Percentiles rank a stretch among this genome's conserved stretches.
Conservation (phyloP, 2,329 filamentous ascomycete species). For the Paracamarosporium sp. region DNA sequence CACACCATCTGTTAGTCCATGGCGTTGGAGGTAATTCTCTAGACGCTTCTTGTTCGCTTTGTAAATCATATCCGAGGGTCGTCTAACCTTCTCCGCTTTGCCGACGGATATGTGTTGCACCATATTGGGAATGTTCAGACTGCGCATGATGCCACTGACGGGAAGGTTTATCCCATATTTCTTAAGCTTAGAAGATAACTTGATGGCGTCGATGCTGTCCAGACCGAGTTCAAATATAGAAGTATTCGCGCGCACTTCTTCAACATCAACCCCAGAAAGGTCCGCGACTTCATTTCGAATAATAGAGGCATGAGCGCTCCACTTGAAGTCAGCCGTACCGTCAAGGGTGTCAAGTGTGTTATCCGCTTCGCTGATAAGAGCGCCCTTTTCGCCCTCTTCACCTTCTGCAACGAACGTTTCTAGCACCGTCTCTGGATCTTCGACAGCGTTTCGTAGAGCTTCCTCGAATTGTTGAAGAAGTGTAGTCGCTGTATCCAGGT, state of each 20-base stretch:
- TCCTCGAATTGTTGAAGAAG: constrained; percentile 54
- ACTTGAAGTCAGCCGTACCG: constrained; percentile 56
- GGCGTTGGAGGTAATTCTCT: constrained; percentile 50
- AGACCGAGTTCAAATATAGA: constrained; percentile 83
- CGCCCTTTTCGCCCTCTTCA: background rate
- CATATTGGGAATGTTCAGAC: constrained; percentile 72
- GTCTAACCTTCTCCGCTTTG: background rate
- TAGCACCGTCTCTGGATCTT: constrained; percentile 35
- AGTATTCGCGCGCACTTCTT: constrained; percentile 62
- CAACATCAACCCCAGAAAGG: constrained; percentile 62
- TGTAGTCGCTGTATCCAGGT: constrained; percentile 39
- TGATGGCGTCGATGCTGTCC: constrained; percentile 92
- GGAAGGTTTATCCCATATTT: constrained; percentile 65
- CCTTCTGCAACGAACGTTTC: constrained; percentile 21
- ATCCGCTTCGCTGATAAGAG: background rate
- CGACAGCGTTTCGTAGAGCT: constrained; percentile 45
- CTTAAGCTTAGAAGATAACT: constrained; percentile 75
- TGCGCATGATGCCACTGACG: constrained; percentile 79
- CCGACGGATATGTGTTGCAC: constrained; percentile 31
- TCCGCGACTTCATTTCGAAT: constrained; percentile 69
- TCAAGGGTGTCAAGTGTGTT: background rate
- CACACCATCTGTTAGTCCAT: constrained; percentile 48
- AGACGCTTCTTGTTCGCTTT: constrained; percentile 28
- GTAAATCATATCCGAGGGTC: constrained; percentile 20
- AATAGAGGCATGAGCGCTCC: constrained; percentile 60